A percentile compares a stretch with the other conserved stretches of the same genome.
These are phyloP conservation scores for Tolypocladium inflatum DNA, from an alignment of 2,329 filamentous ascomycete genomes.

Conservation along the genomic window DNA sequence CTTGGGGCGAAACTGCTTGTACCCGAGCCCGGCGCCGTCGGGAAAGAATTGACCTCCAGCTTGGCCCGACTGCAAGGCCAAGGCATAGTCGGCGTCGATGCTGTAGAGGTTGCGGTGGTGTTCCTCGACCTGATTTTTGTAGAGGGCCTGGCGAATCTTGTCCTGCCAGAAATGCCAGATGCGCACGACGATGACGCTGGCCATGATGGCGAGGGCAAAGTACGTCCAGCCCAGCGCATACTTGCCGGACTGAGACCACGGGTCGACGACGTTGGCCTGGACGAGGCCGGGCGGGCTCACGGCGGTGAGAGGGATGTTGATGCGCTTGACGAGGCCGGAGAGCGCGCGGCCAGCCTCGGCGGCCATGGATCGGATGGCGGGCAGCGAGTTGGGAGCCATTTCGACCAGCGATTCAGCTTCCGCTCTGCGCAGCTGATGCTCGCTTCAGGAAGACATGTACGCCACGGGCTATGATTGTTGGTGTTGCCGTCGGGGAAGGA, in stretches of 20 bases:
- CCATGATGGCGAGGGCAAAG: conserved; percentile 66
- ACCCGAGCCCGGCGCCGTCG: conserved; percentile 46
- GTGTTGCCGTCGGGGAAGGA: neutral
- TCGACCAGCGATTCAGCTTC: conserved; percentile 10
- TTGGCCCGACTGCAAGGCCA: conserved; percentile 37
- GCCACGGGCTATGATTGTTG: neutral
- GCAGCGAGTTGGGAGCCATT: conserved; percentile 30
- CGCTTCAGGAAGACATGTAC: conserved; percentile 16
- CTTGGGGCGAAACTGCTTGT: conserved; percentile 49
- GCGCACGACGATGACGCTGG: conserved; percentile 57
- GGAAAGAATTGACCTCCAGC: conserved; percentile 64
- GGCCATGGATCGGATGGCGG: conserved; percentile 20
- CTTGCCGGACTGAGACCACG: conserved; percentile 73
- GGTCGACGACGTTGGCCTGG: conserved; percentile 59
- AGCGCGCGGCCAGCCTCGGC: conserved; percentile 23
- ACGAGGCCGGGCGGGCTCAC: conserved; percentile 52
- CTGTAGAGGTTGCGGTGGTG: conserved; percentile 47
- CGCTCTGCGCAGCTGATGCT: neutral
- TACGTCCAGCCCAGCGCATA: conserved; percentile 86
- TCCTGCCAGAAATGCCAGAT: conserved; percentile 89
- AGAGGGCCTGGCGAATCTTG: conserved; percentile 80
- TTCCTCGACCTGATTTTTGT: conserved; percentile 71
- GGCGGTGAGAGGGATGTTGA: conserved; percentile 49
- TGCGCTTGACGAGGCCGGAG: conserved; percentile 39
- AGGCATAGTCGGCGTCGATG: conserved; percentile 37